Evolutionary conservation across 208 protist genomes (phyloP).

Genomic region (Acanthamoeba sp.): DNA sequence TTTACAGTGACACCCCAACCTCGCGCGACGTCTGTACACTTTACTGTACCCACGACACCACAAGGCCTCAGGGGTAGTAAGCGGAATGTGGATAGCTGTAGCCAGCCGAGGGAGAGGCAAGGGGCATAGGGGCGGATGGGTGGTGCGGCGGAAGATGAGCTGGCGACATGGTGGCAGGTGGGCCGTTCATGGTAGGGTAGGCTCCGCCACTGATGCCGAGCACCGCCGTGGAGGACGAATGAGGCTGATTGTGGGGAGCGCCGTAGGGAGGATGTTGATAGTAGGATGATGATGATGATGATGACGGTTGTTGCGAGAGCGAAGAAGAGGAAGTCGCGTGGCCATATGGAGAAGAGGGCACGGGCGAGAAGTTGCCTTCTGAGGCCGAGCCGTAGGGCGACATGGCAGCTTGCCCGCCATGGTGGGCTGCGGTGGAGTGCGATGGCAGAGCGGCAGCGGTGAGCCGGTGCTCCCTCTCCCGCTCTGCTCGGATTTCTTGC

Average conservation of each 20-base stretch:
- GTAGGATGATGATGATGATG: too few species aligned
- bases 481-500: background rate
- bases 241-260: background rate
- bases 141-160: slow-evolving; percentile 5
- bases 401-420: background rate
- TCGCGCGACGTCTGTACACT: too few species aligned
- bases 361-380: background rate
- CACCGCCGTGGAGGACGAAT: background rate
- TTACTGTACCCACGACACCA: too few species aligned
- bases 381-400: background rate
- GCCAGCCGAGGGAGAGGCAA: background rate
- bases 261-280: background rate
- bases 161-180: background rate
- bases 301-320: background rate
- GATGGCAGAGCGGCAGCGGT: background rate
- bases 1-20: too few species aligned
- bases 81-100: background rate
- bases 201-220: background rate
- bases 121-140: background rate
- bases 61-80: too few species aligned
- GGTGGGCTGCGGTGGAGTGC: background rate
- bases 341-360: background rate
- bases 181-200: background rate
- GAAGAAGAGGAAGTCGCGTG: background rate
- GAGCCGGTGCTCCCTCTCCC: slow-evolving; percentile 6